Percentiles rank a stretch among this genome's conserved stretches.
Conservation (phyloP, 768 basidiomycete species). For the Suillus occidentalis region DNA sequence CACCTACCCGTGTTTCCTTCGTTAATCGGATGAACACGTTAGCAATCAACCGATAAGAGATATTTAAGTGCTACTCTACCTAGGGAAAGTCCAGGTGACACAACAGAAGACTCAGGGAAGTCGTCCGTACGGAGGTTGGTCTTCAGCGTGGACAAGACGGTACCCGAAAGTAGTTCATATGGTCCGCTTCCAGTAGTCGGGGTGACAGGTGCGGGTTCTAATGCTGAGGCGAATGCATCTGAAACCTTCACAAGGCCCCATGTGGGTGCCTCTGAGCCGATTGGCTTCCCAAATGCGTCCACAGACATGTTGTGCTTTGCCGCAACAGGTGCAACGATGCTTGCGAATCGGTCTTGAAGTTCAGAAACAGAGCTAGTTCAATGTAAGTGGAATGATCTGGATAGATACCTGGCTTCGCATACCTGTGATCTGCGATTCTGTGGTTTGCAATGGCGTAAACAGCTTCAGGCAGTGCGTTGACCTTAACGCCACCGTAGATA, state of each 20-base stretch:
- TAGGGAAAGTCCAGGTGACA: conserved; percentile 37
- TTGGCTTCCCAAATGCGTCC: conserved; percentile 39
- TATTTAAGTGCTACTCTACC: conserved; percentile 11
- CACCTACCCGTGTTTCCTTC: conserved; percentile 25
- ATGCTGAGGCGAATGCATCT: conserved; percentile 35
- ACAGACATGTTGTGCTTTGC: conserved; percentile 42
- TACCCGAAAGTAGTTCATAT: conserved; percentile 43
- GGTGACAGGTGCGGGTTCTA: conserved; percentile 45
- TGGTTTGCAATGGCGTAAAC: conserved; percentile 37
- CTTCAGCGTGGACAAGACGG: conserved; percentile 39
- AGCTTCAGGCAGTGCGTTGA: conserved; percentile 47
- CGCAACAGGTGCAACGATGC: conserved; percentile 12
- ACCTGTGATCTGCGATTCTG: conserved; percentile 34
- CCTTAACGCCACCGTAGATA: conserved; percentile 42
- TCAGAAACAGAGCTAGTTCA: conserved; percentile 13
- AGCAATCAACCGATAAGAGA: conserved; percentile 8
- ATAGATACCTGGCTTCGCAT: conserved; percentile 6
- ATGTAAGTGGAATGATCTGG: not conserved
- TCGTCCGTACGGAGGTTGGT: conserved; percentile 29
- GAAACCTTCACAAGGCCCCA: conserved; percentile 38
- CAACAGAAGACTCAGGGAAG: conserved; percentile 24
- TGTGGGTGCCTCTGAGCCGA: conserved; percentile 25
- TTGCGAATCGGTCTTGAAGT: conserved; percentile 15
- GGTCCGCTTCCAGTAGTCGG: conserved; percentile 37
- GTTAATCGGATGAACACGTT: not conserved